These are phyloP conservation scores for Metarhizium sp. DNA, from an alignment of 2,329 filamentous ascomycete genomes.

Conservation along the genomic window DNA sequence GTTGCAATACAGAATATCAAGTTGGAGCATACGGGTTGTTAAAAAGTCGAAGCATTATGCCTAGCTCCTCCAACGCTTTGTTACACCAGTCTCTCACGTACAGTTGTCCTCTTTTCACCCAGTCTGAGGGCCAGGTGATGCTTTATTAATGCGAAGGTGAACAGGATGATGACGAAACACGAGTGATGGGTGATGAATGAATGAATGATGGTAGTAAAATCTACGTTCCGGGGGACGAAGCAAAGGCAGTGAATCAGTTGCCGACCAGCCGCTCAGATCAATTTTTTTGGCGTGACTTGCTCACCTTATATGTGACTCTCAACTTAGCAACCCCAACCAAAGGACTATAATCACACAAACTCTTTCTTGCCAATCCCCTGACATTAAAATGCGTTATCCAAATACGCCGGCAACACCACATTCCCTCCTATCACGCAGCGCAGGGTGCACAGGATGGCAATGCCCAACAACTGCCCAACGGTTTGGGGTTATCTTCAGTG, in stretches of 20 bases:
- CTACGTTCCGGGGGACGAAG: neutral
- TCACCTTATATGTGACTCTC: neutral
- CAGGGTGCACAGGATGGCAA: constrained; percentile 24
- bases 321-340: neutral
- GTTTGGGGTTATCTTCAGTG: constrained; percentile 30
- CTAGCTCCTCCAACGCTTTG: too few relatives aligned
- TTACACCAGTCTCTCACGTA: too few relatives aligned
- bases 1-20: too few relatives aligned
- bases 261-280: neutral
- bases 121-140: too few relatives aligned
- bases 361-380: neutral
- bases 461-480: constrained; percentile 28
- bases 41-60: too few relatives aligned
- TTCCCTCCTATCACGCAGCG: neutral
- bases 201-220: too few relatives aligned
- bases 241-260: neutral
- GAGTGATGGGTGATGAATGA: too few relatives aligned
- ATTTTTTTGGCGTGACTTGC: neutral
- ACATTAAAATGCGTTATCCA: neutral
- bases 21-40: too few relatives aligned
- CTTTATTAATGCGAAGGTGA: too few relatives aligned
- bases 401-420: neutral
- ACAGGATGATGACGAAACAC: too few relatives aligned
- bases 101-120: too few relatives aligned
- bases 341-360: neutral